Evolutionary conservation across 108 stramenopile species (phyloP), one percentile per base, ranked within the genome.

Genomic region (Skeletonema costatum): DNA sequence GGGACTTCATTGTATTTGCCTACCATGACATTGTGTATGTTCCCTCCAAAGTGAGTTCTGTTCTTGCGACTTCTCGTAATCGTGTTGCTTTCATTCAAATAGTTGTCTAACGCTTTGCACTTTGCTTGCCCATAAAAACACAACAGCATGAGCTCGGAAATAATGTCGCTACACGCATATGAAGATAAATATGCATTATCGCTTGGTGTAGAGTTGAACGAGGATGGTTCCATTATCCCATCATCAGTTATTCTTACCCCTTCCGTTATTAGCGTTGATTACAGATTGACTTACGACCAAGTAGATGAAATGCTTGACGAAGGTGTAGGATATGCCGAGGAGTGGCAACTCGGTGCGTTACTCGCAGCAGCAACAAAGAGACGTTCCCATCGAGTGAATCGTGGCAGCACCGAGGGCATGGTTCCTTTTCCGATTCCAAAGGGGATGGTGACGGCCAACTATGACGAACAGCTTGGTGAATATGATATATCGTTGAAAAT

Each of bases 221-320:
- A 80, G 10, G 88, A 94, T 79, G 93, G 93, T 39, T 86, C 89
- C 14, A 89, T 92, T 46, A 71, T 85, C 42, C 67, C 73, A 35
- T 70, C 70, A 29, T 87, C 79, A 21, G 79, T 92, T 25, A 75
- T 87, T n/a, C 63, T 92, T 2, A 85, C 82, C 12, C 86, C 89
- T 7, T 92, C 91, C 6, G 48, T 78, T 29, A 81, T 94, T 21
- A 77, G 74, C 16, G 89, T 94, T 12, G 30, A 78, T n/a, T 94
- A 94, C 64, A 74, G 88, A n/a, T 68, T 94, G 5, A 89, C 90
- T 4, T 94, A 90, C 62, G 90, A 94, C 25, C 89, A 94, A 32
- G 93, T 88, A 0, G 91, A 94, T 68, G 91, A 94, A 73, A 94
- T 94, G 93, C 81, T 94, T 0, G 87, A 88, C 44, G 81, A 80